phyloP scores from a whole-genome alignment of 805 yeast genomes.

The Kodamaea leandrae region DNA sequence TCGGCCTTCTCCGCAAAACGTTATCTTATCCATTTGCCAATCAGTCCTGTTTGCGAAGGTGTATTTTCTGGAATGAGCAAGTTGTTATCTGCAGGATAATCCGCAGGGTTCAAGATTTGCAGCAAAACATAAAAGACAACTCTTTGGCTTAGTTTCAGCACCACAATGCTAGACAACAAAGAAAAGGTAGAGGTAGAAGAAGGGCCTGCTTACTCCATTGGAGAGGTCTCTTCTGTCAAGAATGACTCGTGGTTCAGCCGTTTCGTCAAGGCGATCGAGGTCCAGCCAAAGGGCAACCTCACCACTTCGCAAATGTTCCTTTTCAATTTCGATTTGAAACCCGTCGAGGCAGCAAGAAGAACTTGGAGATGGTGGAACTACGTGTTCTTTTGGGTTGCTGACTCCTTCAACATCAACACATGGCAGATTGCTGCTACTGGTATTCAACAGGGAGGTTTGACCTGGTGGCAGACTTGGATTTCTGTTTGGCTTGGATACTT shows the following conservation, averaged over 20 bases:
- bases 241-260: constrained; percentile 30
- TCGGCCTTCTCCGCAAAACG: no score
- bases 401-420: constrained; percentile 84
- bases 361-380: constrained; percentile 85
- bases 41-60: no score
- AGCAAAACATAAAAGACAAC: neutral
- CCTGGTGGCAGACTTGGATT: constrained; percentile 92
- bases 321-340: constrained; percentile 71
- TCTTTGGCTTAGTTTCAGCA: neutral
- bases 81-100: neutral
- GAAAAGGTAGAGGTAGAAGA: constrained; percentile 6
- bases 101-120: constrained; percentile 2
- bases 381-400: constrained; percentile 84
- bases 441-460: constrained; percentile 62
- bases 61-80: no score
- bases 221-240: constrained; percentile 15
- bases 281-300: constrained; percentile 41
- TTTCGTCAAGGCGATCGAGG: constrained; percentile 24
- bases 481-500: constrained; percentile 84
- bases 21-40: neutral
- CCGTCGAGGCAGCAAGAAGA: constrained; percentile 71
- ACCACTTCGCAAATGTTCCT: constrained; percentile 63
- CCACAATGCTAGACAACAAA: neutral
- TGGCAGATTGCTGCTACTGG: constrained; percentile 93
- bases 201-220: neutral